Percentiles rank a stretch among this genome's conserved stretches.
These are phyloP conservation scores for Citrus sp. DNA, from an alignment of 345 rosid species.

Conservation along the genomic window DNA sequence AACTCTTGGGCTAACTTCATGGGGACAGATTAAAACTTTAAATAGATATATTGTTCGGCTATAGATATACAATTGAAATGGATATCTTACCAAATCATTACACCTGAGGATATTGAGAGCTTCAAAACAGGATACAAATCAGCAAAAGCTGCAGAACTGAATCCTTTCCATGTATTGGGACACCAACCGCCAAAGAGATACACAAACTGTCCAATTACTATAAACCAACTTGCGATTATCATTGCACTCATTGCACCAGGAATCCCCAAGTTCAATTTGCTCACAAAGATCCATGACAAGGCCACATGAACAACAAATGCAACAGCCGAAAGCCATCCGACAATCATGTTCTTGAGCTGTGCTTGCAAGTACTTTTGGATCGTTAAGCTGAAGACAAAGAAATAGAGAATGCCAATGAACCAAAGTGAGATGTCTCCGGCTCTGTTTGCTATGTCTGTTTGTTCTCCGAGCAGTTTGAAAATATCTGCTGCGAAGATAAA, in stretches of 20 bases:
- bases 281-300: constrained; percentile 37
- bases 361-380: constrained; percentile 39
- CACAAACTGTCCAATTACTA: constrained; percentile 17
- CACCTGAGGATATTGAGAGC: constrained; percentile 60
- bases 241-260: constrained; percentile 36
- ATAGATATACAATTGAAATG: not conserved
- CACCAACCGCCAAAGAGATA: constrained; percentile 70
- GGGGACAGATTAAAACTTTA: too few species aligned
- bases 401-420: constrained; percentile 11
- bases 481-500: not conserved
- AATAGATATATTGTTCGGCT: too few species aligned
- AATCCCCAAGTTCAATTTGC: constrained; percentile 21
- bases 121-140: constrained; percentile 49
- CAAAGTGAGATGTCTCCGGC: constrained; percentile 4
- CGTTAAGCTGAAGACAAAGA: constrained; percentile 1
- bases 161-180: constrained; percentile 65
- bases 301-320: constrained; percentile 23
- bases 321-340: constrained; percentile 26
- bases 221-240: constrained; percentile 24
- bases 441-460: not conserved
- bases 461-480: not conserved
- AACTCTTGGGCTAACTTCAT: too few species aligned
- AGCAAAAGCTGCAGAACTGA: constrained; percentile 39
- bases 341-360: constrained; percentile 30
- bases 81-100: constrained; percentile 52